Evolutionary conservation across 2,329 filamentous ascomycete genomes (phyloP).

Genomic region (Fonsecaea monophora): DNA sequence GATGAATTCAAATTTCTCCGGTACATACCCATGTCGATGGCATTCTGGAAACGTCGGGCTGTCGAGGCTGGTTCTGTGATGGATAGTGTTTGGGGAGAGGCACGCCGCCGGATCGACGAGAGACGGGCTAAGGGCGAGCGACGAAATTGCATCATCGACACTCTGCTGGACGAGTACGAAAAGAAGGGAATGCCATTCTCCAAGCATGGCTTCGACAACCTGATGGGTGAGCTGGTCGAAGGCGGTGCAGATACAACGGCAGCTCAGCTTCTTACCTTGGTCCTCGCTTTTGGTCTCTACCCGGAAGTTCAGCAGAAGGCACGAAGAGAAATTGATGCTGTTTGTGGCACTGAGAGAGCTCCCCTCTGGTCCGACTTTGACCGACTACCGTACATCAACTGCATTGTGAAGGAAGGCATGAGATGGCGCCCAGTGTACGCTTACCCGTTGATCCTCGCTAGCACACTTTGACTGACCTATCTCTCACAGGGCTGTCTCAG

Average conservation of each 20-base stretch:
- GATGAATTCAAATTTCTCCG: slow-evolving; percentile 55
- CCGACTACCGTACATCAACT: slow-evolving; percentile 43
- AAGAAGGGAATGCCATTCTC: slow-evolving; percentile 16
- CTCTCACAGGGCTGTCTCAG: slow-evolving; percentile 26
- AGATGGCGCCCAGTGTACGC: slow-evolving; percentile 45
- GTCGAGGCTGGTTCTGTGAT: slow-evolving; percentile 48
- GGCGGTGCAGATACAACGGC: slow-evolving; percentile 35
- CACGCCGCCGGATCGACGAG: slow-evolving; percentile 40
- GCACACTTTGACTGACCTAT: slow-evolving; percentile 11
- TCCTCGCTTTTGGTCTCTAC: slow-evolving; percentile 42
- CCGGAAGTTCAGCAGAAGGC: slow-evolving; percentile 37
- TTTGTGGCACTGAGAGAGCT: slow-evolving; percentile 43
- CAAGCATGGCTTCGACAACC: slow-evolving; percentile 21
- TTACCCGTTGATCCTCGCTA: slow-evolving; percentile 1
- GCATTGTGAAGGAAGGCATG: slow-evolving; percentile 46
- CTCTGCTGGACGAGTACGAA: slow-evolving; percentile 45
- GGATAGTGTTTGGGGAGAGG: slow-evolving; percentile 48
- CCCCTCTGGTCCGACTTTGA: slow-evolving; percentile 43
- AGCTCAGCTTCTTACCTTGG: slow-evolving; percentile 38
- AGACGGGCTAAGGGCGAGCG: slow-evolving; percentile 27
- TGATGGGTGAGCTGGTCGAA: slow-evolving; percentile 37
- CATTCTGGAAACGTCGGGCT: slow-evolving; percentile 47
- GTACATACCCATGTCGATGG: slow-evolving; percentile 48
- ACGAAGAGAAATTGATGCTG: slow-evolving; percentile 44
- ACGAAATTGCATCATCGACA: slow-evolving; percentile 48